Percentiles rank a stretch among this genome's conserved stretches.
phyloP scores from a whole-genome alignment of 176 grass and related monocot species.

The Lolium perenne region DNA sequence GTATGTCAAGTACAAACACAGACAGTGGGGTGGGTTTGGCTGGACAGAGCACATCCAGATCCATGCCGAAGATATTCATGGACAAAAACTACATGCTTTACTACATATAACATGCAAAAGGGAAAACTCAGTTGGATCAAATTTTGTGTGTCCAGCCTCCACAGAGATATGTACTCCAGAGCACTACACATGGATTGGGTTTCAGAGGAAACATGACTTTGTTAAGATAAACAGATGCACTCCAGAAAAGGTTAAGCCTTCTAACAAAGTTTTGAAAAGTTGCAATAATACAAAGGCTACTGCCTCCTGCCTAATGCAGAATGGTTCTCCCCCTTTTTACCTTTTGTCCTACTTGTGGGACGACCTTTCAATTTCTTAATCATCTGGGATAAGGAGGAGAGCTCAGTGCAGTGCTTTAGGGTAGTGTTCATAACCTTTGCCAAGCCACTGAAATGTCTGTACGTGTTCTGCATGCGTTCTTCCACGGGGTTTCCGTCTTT shows the following conservation, averaged over 20 bases:
- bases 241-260: slow-evolving; percentile 21
- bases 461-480: not conserved
- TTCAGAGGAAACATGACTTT: not conserved
- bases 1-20: not conserved
- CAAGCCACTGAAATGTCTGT: slow-evolving; percentile 31
- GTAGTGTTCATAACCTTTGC: slow-evolving; percentile 1
- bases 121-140: not conserved
- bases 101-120: not conserved
- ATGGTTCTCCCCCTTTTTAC: not conserved
- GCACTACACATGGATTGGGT: not conserved
- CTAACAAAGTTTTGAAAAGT: slow-evolving; percentile 31
- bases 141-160: not conserved
- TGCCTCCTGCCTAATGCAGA: not conserved
- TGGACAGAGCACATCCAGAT: too few relatives aligned
- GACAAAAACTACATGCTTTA: not conserved
- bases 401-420: not conserved
- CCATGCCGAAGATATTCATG: too few relatives aligned
- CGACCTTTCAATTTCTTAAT: slow-evolving; percentile 33
- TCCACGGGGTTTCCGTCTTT: slow-evolving; percentile 31
- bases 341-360: slow-evolving; percentile 18
- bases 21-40: too few relatives aligned
- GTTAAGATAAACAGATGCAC: not conserved
- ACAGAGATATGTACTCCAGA: not conserved
- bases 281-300: slow-evolving; percentile 45
- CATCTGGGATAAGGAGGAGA: slow-evolving; percentile 35